These are phyloP conservation scores for Collybia nuda DNA, from an alignment of 768 basidiomycete species.

Conservation along the genomic window DNA sequence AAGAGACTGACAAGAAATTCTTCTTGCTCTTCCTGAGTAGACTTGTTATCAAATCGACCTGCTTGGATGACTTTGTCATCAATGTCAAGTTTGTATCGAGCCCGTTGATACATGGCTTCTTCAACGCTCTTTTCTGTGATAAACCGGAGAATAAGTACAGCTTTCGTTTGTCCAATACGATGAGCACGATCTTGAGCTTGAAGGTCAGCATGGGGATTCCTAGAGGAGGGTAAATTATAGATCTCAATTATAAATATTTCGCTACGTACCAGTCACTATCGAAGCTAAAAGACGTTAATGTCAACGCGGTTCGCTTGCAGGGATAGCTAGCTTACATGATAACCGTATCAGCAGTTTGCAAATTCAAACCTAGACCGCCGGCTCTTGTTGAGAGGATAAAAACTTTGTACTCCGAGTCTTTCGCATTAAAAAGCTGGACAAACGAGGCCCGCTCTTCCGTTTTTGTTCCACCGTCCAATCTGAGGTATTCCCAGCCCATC, in stretches of 20 bases:
- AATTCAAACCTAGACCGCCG: slow-evolving; percentile 90
- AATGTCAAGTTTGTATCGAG: slow-evolving; percentile 94
- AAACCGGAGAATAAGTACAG: slow-evolving; percentile 93
- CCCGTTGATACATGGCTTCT: slow-evolving; percentile 95
- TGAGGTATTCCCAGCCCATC: slow-evolving; percentile 83
- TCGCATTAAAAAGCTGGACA: slow-evolving; percentile 87
- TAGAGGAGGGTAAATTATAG: slow-evolving; percentile 17
- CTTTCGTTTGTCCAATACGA: slow-evolving; percentile 99
- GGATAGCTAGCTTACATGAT: slow-evolving; percentile 66
- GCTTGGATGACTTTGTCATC: slow-evolving; percentile 99
- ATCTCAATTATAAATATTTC: neutral
- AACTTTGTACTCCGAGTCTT: slow-evolving; percentile 81
- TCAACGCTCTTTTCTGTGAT: slow-evolving; percentile 99
- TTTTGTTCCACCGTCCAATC: slow-evolving; percentile 95
- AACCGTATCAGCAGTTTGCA: slow-evolving; percentile 96
- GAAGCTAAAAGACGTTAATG: slow-evolving; percentile 44
- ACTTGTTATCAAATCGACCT: slow-evolving; percentile 98
- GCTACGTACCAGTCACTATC: slow-evolving; percentile 67
- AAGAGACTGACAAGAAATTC: slow-evolving; percentile 93
- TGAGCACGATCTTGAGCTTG: slow-evolving; percentile 99
- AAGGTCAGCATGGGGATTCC: slow-evolving; percentile 98
- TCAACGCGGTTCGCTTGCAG: neutral
- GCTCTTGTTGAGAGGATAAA: slow-evolving; percentile 95
- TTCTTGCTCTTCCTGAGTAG: slow-evolving; percentile 96
- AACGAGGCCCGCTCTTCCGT: slow-evolving; percentile 91